Conservation (phyloP, 148 eudicot species). For the Cornus controversa region DNA sequence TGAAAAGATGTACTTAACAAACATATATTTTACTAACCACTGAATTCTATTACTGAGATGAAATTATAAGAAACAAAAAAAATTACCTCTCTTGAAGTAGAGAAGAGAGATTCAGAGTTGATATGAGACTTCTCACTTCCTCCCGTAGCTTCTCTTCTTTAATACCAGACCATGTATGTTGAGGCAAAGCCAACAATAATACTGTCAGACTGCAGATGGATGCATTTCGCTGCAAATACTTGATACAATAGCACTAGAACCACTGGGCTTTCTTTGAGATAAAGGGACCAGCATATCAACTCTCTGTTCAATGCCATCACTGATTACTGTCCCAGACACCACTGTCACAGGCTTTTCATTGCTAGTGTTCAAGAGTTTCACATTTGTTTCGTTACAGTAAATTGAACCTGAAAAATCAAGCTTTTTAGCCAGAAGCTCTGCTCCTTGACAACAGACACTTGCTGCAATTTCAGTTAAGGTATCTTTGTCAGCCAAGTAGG, state of each 20-base stretch:
- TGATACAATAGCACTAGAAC: slow-evolving; percentile 11
- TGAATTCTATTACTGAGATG: too few species aligned
- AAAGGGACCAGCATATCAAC: slow-evolving; percentile 40
- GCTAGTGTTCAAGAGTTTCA: slow-evolving; percentile 18
- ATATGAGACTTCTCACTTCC: slow-evolving; percentile 26
- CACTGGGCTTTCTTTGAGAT: slow-evolving; percentile 17
- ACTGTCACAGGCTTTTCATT: slow-evolving; percentile 18
- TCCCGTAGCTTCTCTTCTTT: slow-evolving; percentile 26
- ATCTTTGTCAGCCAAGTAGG: slow-evolving; percentile 15
- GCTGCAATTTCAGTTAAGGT: slow-evolving; percentile 33
- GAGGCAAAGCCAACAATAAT: slow-evolving; percentile 43
- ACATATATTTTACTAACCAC: too few species aligned
- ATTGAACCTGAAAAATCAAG: slow-evolving; percentile 11
- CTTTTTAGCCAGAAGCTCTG: slow-evolving; percentile 32
- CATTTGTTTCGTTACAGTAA: slow-evolving; percentile 17
- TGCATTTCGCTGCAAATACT: slow-evolving; percentile 15
- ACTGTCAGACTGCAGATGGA: slow-evolving; percentile 35
- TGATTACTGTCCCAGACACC: slow-evolving; percentile 32
- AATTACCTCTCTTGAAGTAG: slow-evolving; percentile 49
- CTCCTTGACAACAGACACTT: slow-evolving; percentile 45
- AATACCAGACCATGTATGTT: slow-evolving; percentile 39
- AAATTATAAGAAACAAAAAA: neutral
- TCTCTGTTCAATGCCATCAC: slow-evolving; percentile 19
- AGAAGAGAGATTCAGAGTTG: slow-evolving; percentile 29
- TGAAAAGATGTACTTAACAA: too few species aligned